phyloP scores from a whole-genome alignment of 768 basidiomycete species.

The Lentinula edodes region DNA sequence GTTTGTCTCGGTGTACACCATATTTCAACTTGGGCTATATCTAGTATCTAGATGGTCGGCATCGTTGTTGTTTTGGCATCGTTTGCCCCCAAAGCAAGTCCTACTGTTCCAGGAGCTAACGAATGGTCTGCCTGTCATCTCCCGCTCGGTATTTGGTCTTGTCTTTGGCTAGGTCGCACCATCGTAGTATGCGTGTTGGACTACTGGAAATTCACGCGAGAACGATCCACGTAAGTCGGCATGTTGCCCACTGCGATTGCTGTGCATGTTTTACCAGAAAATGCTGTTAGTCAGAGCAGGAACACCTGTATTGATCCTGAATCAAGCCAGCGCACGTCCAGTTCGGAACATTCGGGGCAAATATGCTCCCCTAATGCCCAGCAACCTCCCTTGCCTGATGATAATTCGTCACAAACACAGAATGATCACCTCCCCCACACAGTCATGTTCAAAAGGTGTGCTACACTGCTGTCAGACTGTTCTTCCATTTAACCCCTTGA shows the following conservation, averaged over 20 bases:
- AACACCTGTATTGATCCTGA: not conserved
- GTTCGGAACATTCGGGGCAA: not conserved
- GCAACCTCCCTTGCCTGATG: not conserved
- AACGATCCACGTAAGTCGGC: constrained; percentile 22
- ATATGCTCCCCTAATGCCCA: not conserved
- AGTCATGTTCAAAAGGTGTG: constrained; percentile 23
- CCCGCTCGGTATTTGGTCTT: constrained; percentile 64
- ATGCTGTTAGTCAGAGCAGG: not conserved
- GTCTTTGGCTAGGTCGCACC: constrained; percentile 56
- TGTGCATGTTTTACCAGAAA: constrained; percentile 1
- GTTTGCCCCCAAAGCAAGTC: constrained; percentile 42
- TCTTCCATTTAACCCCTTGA: not conserved
- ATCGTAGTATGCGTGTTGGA: constrained; percentile 42
- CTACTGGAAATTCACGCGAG: constrained; percentile 51
- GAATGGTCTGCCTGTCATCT: constrained; percentile 63
- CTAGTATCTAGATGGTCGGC: constrained; percentile 36
- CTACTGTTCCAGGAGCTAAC: constrained; percentile 28
- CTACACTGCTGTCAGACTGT: not conserved
- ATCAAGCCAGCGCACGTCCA: not conserved
- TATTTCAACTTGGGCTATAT: constrained; percentile 3
- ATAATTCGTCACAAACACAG: not conserved
- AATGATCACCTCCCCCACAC: constrained; percentile 12
- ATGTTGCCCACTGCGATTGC: not conserved
- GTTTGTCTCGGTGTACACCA: constrained; percentile 26
- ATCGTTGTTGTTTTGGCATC: constrained; percentile 47